Evolutionary conservation across 345 rosid species (phyloP).

Genomic region (Ceriops decandra): DNA sequence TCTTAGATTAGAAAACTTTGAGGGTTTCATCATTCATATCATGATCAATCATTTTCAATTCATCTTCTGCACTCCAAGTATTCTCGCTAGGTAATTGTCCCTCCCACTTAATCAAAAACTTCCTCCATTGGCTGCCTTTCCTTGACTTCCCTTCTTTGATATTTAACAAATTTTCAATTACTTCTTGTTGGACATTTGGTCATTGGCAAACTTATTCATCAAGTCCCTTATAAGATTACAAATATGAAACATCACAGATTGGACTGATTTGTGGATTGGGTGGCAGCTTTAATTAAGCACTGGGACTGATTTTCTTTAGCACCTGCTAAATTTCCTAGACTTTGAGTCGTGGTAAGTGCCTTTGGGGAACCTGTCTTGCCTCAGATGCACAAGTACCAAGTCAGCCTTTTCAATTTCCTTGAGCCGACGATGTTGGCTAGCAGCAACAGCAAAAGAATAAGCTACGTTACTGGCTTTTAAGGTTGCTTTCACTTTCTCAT

Average conservation of each 20-base stretch:
- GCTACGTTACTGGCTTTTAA: not conserved
- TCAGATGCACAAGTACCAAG: not conserved
- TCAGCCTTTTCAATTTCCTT: not conserved
- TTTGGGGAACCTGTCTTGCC: not conserved
- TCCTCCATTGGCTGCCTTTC: too few relatives aligned
- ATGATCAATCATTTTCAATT: not conserved
- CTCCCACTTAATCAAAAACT: too few relatives aligned
- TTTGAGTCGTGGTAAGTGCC: not conserved
- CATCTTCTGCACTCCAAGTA: not conserved
- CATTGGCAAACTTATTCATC: not conserved
- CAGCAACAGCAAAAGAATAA: not conserved
- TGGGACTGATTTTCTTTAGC: not conserved
- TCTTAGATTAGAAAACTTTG: not conserved
- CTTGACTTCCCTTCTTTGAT: not conserved
- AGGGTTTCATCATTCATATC: not conserved
- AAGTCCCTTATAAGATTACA: constrained; percentile 7
- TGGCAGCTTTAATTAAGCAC: not conserved
- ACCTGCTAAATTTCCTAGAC: constrained; percentile 10
- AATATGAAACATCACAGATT: not conserved
- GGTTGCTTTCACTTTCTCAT: too few relatives aligned
- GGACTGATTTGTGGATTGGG: constrained; percentile 4
- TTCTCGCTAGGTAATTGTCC: too few relatives aligned
- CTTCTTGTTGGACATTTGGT: not conserved
- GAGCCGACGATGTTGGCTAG: not conserved
- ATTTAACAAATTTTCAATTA: not conserved